These are phyloP conservation scores for Pseudocercospora fijiensis DNA, from an alignment of 2,329 filamentous ascomycete species.

Conservation along the genomic window DNA sequence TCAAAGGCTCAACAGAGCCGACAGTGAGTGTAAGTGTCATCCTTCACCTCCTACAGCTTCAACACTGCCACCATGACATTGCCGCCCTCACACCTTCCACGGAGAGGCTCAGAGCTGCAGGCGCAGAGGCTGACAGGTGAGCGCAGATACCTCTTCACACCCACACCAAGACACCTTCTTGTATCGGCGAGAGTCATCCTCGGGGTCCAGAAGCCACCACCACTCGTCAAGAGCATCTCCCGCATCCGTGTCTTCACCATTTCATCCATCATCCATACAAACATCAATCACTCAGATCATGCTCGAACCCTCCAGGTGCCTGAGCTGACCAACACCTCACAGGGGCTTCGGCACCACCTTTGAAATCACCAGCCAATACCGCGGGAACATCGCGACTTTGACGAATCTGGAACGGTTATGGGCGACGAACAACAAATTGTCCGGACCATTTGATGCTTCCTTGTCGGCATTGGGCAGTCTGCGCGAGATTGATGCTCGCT, in stretches of 20 bases:
- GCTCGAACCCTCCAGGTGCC: not conserved
- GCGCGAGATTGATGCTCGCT: slow-evolving; percentile 90
- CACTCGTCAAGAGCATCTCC: not conserved
- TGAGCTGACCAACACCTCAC: not conserved
- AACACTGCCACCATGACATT: not conserved
- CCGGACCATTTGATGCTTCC: slow-evolving; percentile 66
- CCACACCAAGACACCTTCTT: not conserved
- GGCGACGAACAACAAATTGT: slow-evolving; percentile 91
- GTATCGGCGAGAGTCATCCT: not conserved
- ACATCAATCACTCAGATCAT: not conserved
- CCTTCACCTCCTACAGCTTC: not conserved
- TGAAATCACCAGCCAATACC: not conserved
- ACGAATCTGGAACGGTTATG: slow-evolving; percentile 81
- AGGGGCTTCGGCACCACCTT: not conserved
- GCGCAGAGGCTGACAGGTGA: not conserved
- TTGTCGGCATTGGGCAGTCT: slow-evolving; percentile 74
- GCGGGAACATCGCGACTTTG: slow-evolving; percentile 74
- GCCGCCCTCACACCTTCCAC: not conserved
- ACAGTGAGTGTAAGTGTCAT: slow-evolving; percentile 3
- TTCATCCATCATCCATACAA: not conserved
- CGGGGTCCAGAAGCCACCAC: not conserved
- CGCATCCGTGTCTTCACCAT: not conserved
- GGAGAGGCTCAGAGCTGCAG: not conserved
- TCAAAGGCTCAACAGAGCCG: not conserved
- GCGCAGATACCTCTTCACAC: not conserved